Percentiles rank a stretch among this genome's conserved stretches.
phyloP scores from a whole-genome alignment of 78 protist species.

The Emiliania huxleyi region DNA sequence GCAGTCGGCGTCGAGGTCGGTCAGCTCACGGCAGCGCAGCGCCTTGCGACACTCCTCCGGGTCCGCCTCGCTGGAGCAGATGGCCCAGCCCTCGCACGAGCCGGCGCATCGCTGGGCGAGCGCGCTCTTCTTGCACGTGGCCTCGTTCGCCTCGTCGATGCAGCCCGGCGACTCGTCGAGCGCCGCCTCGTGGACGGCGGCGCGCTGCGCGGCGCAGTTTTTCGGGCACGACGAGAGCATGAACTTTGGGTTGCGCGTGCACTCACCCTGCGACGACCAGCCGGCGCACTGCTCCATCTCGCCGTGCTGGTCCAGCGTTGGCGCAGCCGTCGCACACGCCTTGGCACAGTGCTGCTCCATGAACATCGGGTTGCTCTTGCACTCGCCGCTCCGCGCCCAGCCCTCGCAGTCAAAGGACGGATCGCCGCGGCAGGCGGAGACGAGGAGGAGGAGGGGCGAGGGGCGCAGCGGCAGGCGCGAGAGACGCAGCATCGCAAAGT shows the following conservation, averaged over 20 bases:
- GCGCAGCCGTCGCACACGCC: background rate
- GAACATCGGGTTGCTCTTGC: background rate
- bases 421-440: no score
- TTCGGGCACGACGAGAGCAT: background rate
- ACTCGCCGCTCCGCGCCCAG: background rate
- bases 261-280: background rate
- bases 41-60: background rate
- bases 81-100: background rate
- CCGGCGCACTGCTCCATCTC: constrained; percentile 14
- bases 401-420: no score
- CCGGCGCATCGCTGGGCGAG: background rate
- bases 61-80: background rate
- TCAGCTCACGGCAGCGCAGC: constrained; percentile 23
- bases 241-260: constrained; percentile 20
- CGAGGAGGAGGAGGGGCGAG: no score
- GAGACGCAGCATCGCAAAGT: no score
- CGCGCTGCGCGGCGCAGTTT: background rate
- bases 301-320: background rate
- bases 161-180: background rate
- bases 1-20: background rate
- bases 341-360: background rate
- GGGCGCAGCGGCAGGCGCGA: no score
- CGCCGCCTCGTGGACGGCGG: background rate
- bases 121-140: background rate
- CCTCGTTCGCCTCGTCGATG: background rate